Percentiles rank a stretch among this genome's conserved stretches.
Evolutionary conservation across 78 protist species (phyloP).

Genomic region (Speleostelium caveatum): DNA sequence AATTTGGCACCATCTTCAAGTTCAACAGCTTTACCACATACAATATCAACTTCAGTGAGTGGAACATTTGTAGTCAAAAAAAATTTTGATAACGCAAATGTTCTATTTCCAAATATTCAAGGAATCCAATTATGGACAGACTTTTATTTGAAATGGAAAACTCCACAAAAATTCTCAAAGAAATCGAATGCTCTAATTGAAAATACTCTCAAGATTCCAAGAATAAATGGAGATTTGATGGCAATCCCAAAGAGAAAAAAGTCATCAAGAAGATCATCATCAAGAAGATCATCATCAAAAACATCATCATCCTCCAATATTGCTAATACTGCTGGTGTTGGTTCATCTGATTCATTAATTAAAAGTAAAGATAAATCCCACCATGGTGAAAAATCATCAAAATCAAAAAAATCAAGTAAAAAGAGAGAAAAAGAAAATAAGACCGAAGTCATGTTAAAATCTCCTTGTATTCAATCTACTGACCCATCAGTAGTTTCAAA

Average conservation of each 20-base stretch:
- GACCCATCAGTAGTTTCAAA: background rate
- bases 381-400: background rate
- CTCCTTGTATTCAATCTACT: background rate
- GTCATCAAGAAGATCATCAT: constrained; percentile 8
- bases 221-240: constrained; percentile 60
- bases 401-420: background rate
- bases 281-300: no score
- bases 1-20: background rate
- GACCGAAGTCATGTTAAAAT: background rate
- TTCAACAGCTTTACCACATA: background rate
- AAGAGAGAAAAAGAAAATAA: background rate
- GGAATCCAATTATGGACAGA: constrained; percentile 74
- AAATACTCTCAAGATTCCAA: background rate
- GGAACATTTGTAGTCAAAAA: constrained; percentile 10
- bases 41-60: background rate
- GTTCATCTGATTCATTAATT: background rate
- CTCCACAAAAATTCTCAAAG: constrained; percentile 27
- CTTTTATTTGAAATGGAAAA: constrained; percentile 58
- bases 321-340: no score
- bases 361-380: background rate
- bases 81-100: constrained; percentile 45
- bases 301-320: background rate
- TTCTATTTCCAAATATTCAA: constrained; percentile 56
- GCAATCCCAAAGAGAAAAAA: constrained; percentile 21
- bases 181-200: constrained; percentile 44